Base-by-base conservation (phyloP, 208 protist species). In the Borovskyia barvae region DNA sequence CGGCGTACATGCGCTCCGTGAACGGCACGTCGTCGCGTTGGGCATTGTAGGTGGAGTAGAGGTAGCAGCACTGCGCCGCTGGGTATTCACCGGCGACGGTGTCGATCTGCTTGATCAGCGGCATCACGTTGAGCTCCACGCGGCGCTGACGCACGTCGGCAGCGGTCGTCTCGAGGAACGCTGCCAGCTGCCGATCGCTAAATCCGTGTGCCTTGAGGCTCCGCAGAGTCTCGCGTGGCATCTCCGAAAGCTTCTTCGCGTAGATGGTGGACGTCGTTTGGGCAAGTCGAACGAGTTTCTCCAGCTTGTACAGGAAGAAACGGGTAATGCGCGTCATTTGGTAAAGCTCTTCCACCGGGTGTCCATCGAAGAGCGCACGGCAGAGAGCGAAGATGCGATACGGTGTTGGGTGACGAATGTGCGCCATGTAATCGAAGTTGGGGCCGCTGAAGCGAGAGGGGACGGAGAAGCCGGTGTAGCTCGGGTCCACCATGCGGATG, bases 41-140 rank as follows among this genome's bases (percentile, higher is more conserved):
- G 33, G 82, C 97, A 73, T 97, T 96, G 80, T 98, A 99, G 22
- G 92, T 98, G 29, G 85, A 87, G 81, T 98, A 99, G 17, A 99
- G 77, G 67, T 99, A 99, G 66, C 92, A 98, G 62, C 80, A 92
- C 76, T 90, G 83, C 39, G 80, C 87, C 29, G 95, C 95, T 11
- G 98, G 98, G 75, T 98, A 99, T 80, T 99, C 97, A 49, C 97
- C 98, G 48, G 97, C 95, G 51, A 98, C 81, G 32, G 97, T 98
- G 74, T 98, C 97, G 62, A 98, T 98, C 77, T 98, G 97, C 81
- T 98, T 98, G 22, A 98, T 87, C 19, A 89, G 45, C 25, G 97
- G 97, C 66, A 93, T 79, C 46, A 98, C 93, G 29, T 86, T 67
- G 29, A 85, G 66, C 60, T 77, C 72, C 32, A 77, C 61, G 35